Percentiles rank a stretch among this genome's conserved stretches.
These are phyloP conservation scores for Sherardia arvensis DNA, from an alignment of 257 asterid genomes.

Conservation along the genomic window DNA sequence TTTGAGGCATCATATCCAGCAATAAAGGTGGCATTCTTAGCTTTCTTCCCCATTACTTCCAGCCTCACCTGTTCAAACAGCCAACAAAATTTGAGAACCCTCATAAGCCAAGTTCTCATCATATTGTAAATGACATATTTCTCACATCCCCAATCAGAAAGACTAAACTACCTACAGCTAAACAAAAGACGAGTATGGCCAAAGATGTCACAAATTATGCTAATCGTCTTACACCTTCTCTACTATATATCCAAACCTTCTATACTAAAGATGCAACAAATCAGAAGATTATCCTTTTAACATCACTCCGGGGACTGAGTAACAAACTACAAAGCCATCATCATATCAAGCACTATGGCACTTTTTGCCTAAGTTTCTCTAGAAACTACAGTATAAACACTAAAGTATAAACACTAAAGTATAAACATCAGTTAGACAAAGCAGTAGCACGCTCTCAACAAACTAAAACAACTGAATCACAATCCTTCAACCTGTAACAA, in stretches of 20 bases:
- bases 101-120: background rate
- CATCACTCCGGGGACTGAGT: background rate
- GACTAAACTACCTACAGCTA: background rate
- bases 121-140: background rate
- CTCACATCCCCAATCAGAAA: background rate
- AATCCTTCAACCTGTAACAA: background rate
- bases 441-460: too few species aligned
- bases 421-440: background rate
- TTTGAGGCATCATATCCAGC: constrained; percentile 91
- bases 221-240: too few species aligned
- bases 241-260: too few species aligned
- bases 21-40: constrained; percentile 72
- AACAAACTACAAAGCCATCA: too few species aligned
- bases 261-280: background rate
- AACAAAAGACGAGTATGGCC: too few species aligned
- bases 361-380: too few species aligned
- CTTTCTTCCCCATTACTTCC: constrained; percentile 94
- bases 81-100: background rate
- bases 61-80: constrained; percentile 45
- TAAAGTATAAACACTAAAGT: too few species aligned
- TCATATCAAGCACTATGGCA: too few species aligned
- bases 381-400: too few species aligned
- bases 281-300: background rate
- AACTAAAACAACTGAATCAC: background rate
- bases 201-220: too few species aligned